A percentile compares a stretch with the other conserved stretches of the same genome.
Evolutionary conservation across 768 basidiomycete genomes (phyloP).

Genomic region (Macrolepiota fuliginosa): DNA sequence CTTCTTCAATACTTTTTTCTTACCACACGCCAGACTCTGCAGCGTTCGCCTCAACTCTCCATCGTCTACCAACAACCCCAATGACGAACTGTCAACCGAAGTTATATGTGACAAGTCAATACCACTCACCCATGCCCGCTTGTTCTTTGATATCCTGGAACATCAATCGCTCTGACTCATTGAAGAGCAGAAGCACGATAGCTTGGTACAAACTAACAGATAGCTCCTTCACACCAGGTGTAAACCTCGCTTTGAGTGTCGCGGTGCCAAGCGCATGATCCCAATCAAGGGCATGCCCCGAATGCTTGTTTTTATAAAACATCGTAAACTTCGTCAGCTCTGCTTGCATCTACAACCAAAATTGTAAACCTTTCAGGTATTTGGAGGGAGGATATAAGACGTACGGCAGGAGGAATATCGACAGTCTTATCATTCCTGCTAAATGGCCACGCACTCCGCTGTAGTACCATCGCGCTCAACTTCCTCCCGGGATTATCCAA

Average conservation of each 20-base stretch:
- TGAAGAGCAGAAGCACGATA: constrained; percentile 84
- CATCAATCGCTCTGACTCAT: constrained; percentile 55
- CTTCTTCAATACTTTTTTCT: constrained; percentile 85
- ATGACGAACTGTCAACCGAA: constrained; percentile 21
- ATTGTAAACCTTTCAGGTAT: neutral
- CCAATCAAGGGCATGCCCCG: constrained; percentile 77
- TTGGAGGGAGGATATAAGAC: constrained; percentile 15
- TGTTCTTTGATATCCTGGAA: constrained; percentile 67
- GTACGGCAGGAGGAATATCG: constrained; percentile 52
- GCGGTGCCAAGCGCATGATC: constrained; percentile 85
- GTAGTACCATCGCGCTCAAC: constrained; percentile 79
- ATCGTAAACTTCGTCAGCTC: constrained; percentile 59
- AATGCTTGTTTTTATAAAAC: constrained; percentile 81
- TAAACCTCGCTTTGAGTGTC: constrained; percentile 70
- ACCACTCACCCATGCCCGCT: constrained; percentile 67
- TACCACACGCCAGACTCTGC: constrained; percentile 91
- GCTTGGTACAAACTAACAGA: constrained; percentile 91
- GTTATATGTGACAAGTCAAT: neutral
- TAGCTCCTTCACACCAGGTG: constrained; percentile 74
- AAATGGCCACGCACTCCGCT: constrained; percentile 89
- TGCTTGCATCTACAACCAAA: constrained; percentile 59
- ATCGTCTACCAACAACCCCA: constrained; percentile 44
- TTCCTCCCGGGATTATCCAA: constrained; percentile 40
- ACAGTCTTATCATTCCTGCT: constrained; percentile 46
- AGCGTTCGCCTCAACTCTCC: constrained; percentile 78